Base-by-base conservation (phyloP, 805 yeast genomes). In the Sporopachydermia lactativora region DNA sequence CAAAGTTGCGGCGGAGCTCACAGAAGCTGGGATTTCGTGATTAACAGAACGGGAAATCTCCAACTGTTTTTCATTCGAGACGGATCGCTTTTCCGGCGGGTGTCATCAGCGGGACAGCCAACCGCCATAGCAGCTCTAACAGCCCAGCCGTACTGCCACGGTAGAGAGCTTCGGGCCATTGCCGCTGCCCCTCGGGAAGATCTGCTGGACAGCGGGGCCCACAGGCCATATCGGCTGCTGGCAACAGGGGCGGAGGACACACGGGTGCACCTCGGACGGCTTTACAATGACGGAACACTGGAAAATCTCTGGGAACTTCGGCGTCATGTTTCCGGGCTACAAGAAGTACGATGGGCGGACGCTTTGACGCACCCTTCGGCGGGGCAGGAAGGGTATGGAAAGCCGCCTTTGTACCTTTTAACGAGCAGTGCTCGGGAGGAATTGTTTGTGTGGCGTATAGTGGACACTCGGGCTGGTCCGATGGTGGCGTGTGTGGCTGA, bases 181-280 rank as follows among this genome's bases (percentile, higher is more conserved):
- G 68, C 81, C 2, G 65, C 78, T n/a, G 65, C 72, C 4, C 59
- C 69, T 0, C 36, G 45, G 4, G 45, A 42, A 2, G 24, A 39
- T 5, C 55, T 56, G 4, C 39, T 46, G 0, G 38, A 19, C 1
- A 57, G 58, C 39, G 59, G 59, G 0, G 59, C 50, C 16, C n/a
- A n/a, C n/a, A n/a, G n/a, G n/a, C n/a, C n/a, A n/a, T 24, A 24
- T n/a, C 37, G 42, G 3, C 50, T 81, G 3, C 52, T 85, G 15
- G 69, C 83, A 19, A 75, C 89, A 3, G 97, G 85, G 3, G 77
- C 95, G 0, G 98, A 92, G 55, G 98, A 92, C 53, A 81, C 96
- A 0, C 71, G 84, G 0, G 60, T 92, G 3, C 70, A 73, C 44
- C 47, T 89, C n/a, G 71, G 77, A 2, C 51, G 61, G 19, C 43